Base-by-base conservation (phyloP, 305 asterid species). In the Rubia peregrina region DNA sequence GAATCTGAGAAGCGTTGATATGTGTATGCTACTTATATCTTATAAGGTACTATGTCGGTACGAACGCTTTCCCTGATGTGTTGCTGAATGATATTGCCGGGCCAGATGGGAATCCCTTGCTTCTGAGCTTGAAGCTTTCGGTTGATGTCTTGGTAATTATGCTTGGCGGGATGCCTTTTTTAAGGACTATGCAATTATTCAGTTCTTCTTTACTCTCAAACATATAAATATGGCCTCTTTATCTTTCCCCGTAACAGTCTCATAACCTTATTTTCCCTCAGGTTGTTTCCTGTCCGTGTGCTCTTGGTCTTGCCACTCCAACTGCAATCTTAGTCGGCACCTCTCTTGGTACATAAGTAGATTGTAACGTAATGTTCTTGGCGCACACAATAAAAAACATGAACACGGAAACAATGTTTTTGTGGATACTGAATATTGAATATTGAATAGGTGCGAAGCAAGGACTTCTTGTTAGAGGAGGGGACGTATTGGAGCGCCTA, bases 231-330 rank as follows among this genome's bases (percentile, higher is more conserved):
- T 33, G 36, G 36, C 36, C 36, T 33, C 3, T 33, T 33, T 33
- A 33, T 33, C 36, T 33, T 33, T 33, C 36, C 36, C 36, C 36
- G 3, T 33, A 33, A 33, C 36, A 33, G 36, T 33, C 36, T 33
- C 36, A 19, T 16, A 26, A 21, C 21, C 24, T 36, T 22, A 21
- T 69, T 56, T 60, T 53, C 4, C 69, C 76, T 85, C 26, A 93
- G 97, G 98, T 93, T 71, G 98, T 93, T 77, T 93, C 98, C 65
- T 91, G 98, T 73, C 98, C 98, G 16, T 93, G 98, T 81, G 98
- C 98, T 78, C 84, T 93, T 76, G 98, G 98, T 79, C 98, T 93
- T 80, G 98, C 98, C 62, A 93, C 98, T 70, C 97, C 98, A 76
- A 91, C 97, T 16, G 98, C 98, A 53, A 93, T 93, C 76, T 80